Conservation (phyloP, 208 protist genomes). For the Leishmania amazonensis region DNA sequence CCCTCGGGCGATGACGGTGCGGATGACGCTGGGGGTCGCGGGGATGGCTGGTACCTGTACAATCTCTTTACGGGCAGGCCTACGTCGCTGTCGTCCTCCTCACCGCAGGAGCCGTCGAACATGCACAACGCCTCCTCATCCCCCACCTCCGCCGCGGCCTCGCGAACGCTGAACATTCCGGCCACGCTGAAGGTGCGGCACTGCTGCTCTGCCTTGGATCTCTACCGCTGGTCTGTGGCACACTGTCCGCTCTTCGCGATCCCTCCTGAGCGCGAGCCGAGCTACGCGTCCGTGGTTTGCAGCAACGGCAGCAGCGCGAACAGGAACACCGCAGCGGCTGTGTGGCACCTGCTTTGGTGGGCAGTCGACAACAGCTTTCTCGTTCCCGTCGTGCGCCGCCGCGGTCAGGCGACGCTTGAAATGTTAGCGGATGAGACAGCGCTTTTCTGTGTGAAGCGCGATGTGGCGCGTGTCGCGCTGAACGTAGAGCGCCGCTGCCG, state of each 20-base stretch:
- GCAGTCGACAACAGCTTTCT: slow-evolving; percentile 31
- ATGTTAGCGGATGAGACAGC: slow-evolving; percentile 37
- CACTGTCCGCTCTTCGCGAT: neutral
- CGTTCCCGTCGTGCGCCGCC: slow-evolving; percentile 24
- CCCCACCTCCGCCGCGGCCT: neutral
- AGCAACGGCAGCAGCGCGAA: neutral
- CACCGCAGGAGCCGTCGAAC: slow-evolving; percentile 2
- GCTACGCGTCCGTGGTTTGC: neutral
- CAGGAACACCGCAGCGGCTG: slow-evolving; percentile 1
- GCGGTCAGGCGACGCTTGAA: slow-evolving; percentile 25
- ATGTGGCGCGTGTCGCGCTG: slow-evolving; percentile 22
- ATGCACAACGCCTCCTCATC: neutral
- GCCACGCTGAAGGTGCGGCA: slow-evolving; percentile 24
- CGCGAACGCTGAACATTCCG: slow-evolving; percentile 20
- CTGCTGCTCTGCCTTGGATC: slow-evolving; percentile 27
- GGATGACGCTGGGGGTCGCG: slow-evolving; percentile 1
- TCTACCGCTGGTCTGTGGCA: slow-evolving; percentile 10
- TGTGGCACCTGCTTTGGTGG: slow-evolving; percentile 42
- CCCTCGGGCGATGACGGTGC: neutral
- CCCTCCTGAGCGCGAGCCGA: neutral
- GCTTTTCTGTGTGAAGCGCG: slow-evolving; percentile 32
- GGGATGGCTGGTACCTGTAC: neutral
- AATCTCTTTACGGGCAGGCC: neutral
- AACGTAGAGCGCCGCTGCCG: slow-evolving; percentile 29
- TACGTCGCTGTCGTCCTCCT: neutral